Base-by-base conservation (phyloP, 1,284 basidiomycete genomes). In the Schizophyllum commune region DNA sequence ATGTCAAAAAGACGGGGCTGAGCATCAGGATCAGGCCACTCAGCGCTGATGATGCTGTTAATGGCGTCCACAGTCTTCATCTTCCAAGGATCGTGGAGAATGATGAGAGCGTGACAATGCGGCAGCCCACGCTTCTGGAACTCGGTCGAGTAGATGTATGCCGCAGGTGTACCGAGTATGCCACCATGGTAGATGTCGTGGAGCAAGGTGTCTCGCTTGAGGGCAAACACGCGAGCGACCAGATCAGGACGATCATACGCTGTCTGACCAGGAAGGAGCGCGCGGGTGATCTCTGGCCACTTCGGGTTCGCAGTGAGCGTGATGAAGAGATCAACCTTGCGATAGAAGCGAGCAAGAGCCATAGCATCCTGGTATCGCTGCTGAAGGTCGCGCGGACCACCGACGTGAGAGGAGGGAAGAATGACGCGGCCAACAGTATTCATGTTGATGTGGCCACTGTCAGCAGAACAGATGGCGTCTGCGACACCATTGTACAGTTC, bases 221-320 rank as follows among this genome's bases (percentile, higher is more conserved):
- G 57, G 20, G 75, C 32, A 58, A 82, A 83, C 1, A 81, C 75
- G 8, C 68, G 27, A 4, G 71, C 64, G n/a, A 80, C 69, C 13
- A 83, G 57, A 56, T 82, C 76, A 13, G 79, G 78, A 1, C 71
- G 63, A 60, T 83, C 79, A 9, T 64, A 56, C 13, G 72, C 59
- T 3, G 63, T 66, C 55, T 82, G 79, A 0, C 71, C 71, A 9
- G 71, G 71, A 0, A 78, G 61, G 0, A 83, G 70, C 27, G 74
- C 74, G 0, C 69, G 19, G 1, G 54, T 39, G 7, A 83, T 78
- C 58, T 84, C 80, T 0, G 65, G 63, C 79, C 79, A 82, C 0
- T 68, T 62, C 0, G 75, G 73, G 73, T 83, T 81, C 0, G 74
- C 72, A 1, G 79, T 83, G 52, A 78, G 71, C 0, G 79, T 83